Evolutionary conservation across 139 green algal genomes (phyloP), one percentile per base, ranked within the genome.

Genomic region (Dunaliella primolecta): DNA sequence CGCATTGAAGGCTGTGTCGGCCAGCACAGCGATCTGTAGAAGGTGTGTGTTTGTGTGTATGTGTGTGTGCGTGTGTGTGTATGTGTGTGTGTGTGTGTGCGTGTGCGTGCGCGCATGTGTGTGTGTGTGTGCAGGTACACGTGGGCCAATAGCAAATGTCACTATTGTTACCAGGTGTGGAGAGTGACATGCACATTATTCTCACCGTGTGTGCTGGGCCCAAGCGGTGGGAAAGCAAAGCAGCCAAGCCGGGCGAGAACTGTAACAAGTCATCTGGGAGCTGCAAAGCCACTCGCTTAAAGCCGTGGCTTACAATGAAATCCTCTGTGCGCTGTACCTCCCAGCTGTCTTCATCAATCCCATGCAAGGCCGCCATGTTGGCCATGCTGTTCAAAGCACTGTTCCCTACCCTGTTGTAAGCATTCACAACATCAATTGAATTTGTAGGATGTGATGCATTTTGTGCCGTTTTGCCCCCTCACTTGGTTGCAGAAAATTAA

Each of bases 1-100:
- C 11, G 88, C 90, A 84, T 98, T 96, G 92, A 97, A 98, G 0
- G 93, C 92, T 1, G 93, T 96, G 88, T 98, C 95, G 0, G 93
- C 94, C 37, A 97, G 81, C 23, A 97, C 87, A 72, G 90, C 96
- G 1, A 94, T 83, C 92, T 97, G 90, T 29, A 75, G 7, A 20
- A 72, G 56, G 56, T 20, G 33, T 3, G 75, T 36, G 75, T 33
- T n/a, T 37, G 29, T 2, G 33, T 29, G 46, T 15, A 64, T 64
- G 46, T 15, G n/a, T n/a, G n/a, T n/a, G n/a, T 72, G 56, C 56
- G 23, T 23, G 23, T 25, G 2, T 29, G 32, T 77, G 70, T 29
- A 77, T 25, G 11, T 35, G 70, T 25, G 11, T 25, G 27, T 3
- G 11, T 15, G 11, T 77, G 70, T 25, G 2, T 35, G 27, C 70